phyloP scores from a whole-genome alignment of 306 rosid genomes.

The Quercus robur region DNA sequence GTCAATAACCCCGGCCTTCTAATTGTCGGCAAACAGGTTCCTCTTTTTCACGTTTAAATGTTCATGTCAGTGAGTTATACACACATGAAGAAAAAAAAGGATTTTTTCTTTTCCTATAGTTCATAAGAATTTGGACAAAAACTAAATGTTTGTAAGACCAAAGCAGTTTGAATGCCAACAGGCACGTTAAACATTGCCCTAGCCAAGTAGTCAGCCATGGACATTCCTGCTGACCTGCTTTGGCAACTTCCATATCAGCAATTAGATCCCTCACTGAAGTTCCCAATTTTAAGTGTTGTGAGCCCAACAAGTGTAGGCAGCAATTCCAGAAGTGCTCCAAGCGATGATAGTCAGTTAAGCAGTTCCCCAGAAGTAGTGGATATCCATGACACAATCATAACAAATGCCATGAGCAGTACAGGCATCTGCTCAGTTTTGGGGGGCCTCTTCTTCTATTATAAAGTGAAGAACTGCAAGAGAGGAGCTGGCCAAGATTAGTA shows the following conservation, averaged over 20 bases:
- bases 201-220: conserved; percentile 95
- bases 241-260: conserved; percentile 90
- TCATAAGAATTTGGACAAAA: conserved; percentile 66
- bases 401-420: conserved; percentile 30
- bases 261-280: conserved; percentile 95
- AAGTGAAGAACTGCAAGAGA: conserved; percentile 75
- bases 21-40: no score
- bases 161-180: conserved; percentile 80
- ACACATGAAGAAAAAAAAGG: no score
- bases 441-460: conserved; percentile 62
- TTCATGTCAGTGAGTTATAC: no score
- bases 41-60: no score
- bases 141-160: conserved; percentile 75
- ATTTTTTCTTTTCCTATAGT: conserved; percentile 21
- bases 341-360: conserved; percentile 74
- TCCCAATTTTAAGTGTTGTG: conserved; percentile 92
- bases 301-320: conserved; percentile 78
- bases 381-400: no score
- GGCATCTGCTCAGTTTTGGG: conserved; percentile 77
- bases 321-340: conserved; percentile 64
- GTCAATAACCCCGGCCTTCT: no score
- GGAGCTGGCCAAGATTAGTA: conserved; percentile 65
- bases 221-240: conserved; percentile 96
- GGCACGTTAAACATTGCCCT: conserved; percentile 99
- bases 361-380: conserved; percentile 46